A percentile compares a stretch with the other conserved stretches of the same genome.
phyloP scores from a whole-genome alignment of 2,329 filamentous ascomycete genomes.

The Huntiella savannae region DNA sequence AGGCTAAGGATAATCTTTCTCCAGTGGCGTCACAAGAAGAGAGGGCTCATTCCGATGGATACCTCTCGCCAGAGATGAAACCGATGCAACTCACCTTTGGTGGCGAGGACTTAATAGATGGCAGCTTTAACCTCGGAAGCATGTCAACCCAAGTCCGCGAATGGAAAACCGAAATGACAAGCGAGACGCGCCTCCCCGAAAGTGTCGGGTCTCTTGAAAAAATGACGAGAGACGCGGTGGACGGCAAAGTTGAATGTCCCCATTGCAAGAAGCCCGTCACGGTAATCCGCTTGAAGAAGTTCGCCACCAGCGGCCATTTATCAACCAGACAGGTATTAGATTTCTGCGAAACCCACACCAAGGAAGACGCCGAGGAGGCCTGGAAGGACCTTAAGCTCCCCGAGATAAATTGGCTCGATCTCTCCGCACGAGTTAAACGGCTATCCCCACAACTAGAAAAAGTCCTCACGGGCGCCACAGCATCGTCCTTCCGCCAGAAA shows the following conservation, averaged over 20 bases:
- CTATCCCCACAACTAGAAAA: slow-evolving; percentile 36
- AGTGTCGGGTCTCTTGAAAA: background rate
- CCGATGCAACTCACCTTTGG: too few species aligned
- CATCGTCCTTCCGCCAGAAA: slow-evolving; percentile 40
- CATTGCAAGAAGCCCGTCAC: slow-evolving; percentile 47
- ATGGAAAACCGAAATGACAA: background rate
- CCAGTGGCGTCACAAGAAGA: too few species aligned
- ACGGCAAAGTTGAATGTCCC: slow-evolving; percentile 29
- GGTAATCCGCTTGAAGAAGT: slow-evolving; percentile 31
- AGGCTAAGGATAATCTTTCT: background rate
- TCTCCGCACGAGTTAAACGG: slow-evolving; percentile 37
- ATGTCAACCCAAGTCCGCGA: background rate
- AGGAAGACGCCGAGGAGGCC: slow-evolving; percentile 28
- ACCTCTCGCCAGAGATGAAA: too few species aligned
- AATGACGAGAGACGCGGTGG: background rate
- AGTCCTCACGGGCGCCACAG: slow-evolving; percentile 35
- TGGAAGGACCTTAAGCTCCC: slow-evolving; percentile 45
- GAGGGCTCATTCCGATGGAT: too few species aligned
- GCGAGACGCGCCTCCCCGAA: too few species aligned
- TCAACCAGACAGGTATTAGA: slow-evolving; percentile 37
- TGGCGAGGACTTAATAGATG: background rate
- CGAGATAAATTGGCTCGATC: slow-evolving; percentile 44
- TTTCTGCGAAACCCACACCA: slow-evolving; percentile 48
- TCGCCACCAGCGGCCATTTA: slow-evolving; percentile 28
- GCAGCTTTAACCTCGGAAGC: too few species aligned